Evolutionary conservation across 306 rosid species (phyloP).

Genomic region (Lathyrus tuberosus): DNA sequence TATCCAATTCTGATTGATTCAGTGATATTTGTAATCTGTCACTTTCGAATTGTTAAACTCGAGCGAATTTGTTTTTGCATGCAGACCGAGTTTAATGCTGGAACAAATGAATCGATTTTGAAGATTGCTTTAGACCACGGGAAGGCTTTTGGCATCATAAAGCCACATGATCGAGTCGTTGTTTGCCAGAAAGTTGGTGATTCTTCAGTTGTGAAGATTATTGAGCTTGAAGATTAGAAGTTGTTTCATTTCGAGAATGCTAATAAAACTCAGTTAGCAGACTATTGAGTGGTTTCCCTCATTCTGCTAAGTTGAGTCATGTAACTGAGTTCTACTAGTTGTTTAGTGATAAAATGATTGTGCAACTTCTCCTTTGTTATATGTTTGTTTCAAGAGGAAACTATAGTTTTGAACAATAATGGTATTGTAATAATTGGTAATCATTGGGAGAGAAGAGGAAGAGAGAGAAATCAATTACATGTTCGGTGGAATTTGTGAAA

Average conservation of each 20-base stretch:
- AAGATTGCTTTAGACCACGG: slow-evolving; percentile 94
- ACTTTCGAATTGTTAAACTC: slow-evolving; percentile 2
- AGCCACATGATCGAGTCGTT: slow-evolving; percentile 87
- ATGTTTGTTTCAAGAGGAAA: slow-evolving; percentile 5
- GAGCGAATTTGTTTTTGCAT: slow-evolving; percentile 24
- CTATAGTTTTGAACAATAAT: slow-evolving; percentile 19
- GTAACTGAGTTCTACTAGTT: slow-evolving; percentile 27
- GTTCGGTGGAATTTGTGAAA: too few species aligned
- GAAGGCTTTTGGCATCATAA: slow-evolving; percentile 74
- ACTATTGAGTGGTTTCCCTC: not conserved
- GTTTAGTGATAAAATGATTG: slow-evolving; percentile 32
- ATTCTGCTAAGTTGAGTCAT: slow-evolving; percentile 33
- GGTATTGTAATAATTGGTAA: not conserved
- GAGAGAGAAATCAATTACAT: too few species aligned
- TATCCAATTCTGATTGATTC: not conserved
- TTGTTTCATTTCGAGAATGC: slow-evolving; percentile 7
- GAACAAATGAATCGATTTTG: slow-evolving; percentile 83
- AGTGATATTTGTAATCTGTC: not conserved
- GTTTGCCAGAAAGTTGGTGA: slow-evolving; percentile 94
- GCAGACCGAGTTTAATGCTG: slow-evolving; percentile 78
- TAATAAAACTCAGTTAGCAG: slow-evolving; percentile 4
- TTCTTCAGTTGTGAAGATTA: slow-evolving; percentile 85
- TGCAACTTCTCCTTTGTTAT: slow-evolving; percentile 2
- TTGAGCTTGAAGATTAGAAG: slow-evolving; percentile 82
- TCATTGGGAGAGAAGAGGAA: too few species aligned